phyloP scores from a whole-genome alignment of 2,329 filamentous ascomycete genomes.

The Diaporthe citri region DNA sequence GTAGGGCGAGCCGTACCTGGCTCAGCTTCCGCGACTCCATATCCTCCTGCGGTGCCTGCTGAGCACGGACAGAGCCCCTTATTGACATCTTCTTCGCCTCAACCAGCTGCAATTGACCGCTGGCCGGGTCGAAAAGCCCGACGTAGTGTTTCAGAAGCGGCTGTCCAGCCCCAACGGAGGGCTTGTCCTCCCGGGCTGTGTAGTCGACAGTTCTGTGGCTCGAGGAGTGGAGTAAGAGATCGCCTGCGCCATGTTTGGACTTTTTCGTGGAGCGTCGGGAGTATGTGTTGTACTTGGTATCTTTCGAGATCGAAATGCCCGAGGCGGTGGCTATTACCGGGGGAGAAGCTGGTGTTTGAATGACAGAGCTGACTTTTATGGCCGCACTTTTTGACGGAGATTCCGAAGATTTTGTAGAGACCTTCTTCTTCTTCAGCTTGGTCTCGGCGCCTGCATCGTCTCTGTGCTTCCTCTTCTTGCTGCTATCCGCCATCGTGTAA shows the following conservation, averaged over 20 bases:
- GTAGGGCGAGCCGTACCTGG: slow-evolving; percentile 49
- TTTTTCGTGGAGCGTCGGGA: slow-evolving; percentile 53
- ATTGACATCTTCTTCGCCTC: slow-evolving; percentile 75
- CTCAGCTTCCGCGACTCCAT: slow-evolving; percentile 52
- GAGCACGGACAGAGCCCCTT: slow-evolving; percentile 67
- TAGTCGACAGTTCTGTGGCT: slow-evolving; percentile 71
- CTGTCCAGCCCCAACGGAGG: slow-evolving; percentile 50
- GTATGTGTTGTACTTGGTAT: slow-evolving; percentile 63
- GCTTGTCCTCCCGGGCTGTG: slow-evolving; percentile 66
- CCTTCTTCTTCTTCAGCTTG: slow-evolving; percentile 65
- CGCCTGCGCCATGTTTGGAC: slow-evolving; percentile 51
- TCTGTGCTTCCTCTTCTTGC: slow-evolving; percentile 68
- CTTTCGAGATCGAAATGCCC: slow-evolving; percentile 53
- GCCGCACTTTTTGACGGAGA: slow-evolving; percentile 48
- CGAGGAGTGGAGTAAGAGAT: slow-evolving; percentile 70
- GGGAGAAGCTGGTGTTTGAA: slow-evolving; percentile 44
- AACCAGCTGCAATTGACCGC: slow-evolving; percentile 70
- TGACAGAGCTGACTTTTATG: slow-evolving; percentile 50
- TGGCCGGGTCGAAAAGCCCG: slow-evolving; percentile 72
- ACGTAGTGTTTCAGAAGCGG: slow-evolving; percentile 72
- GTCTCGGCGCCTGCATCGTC: slow-evolving; percentile 52
- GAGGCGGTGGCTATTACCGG: slow-evolving; percentile 56
- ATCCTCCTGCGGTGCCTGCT: slow-evolving; percentile 64
- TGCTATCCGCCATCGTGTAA: slow-evolving; percentile 54
- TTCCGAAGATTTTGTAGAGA: slow-evolving; percentile 59